Percentiles rank a stretch among this genome's conserved stretches.
These are phyloP conservation scores for Fusarium siculi DNA, from an alignment of 2,329 filamentous ascomycete species.

Conservation along the genomic window DNA sequence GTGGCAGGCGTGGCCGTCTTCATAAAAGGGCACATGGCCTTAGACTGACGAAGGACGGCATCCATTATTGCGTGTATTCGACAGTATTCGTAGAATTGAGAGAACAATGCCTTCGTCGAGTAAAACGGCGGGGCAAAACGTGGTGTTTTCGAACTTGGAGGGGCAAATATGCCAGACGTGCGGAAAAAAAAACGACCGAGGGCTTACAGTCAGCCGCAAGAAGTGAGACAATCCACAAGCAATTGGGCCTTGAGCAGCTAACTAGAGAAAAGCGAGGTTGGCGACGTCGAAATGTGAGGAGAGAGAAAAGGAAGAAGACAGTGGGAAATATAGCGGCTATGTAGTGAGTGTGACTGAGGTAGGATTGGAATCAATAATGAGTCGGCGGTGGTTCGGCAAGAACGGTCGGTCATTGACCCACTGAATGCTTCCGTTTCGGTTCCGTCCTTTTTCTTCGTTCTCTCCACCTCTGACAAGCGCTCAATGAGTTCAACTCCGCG, in stretches of 20 bases:
- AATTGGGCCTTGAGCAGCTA: conserved; percentile 19
- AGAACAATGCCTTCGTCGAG: conserved; percentile 15
- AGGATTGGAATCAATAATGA: background rate
- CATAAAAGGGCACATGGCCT: conserved; percentile 96
- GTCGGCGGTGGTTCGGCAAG: conserved; percentile 40
- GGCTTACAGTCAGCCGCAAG: conserved; percentile 25
- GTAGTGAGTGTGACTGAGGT: conserved; percentile 10
- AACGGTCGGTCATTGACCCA: conserved; percentile 38
- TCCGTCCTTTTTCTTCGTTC: conserved; percentile 28
- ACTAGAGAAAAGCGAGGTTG: background rate
- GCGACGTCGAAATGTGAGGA: background rate
- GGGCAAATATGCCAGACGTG: conserved; percentile 26
- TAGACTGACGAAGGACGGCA: conserved; percentile 91
- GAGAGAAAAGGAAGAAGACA: background rate
- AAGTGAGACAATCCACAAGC: conserved; percentile 22
- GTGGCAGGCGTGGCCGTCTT: conserved; percentile 93
- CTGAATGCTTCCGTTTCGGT: conserved; percentile 38
- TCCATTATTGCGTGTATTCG: conserved; percentile 73
- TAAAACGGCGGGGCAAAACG: conserved; percentile 30
- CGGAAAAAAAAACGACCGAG: conserved; percentile 25
- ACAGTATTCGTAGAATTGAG: conserved; percentile 5
- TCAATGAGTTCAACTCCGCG: conserved; percentile 16
- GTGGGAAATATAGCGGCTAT: conserved; percentile 22
- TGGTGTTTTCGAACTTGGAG: conserved; percentile 18
- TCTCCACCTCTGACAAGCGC: background rate